Percentiles rank a stretch among this genome's conserved stretches.
Conservation (phyloP, 139 green algal genomes). For the Chlamydomonas asymmetrica region DNA sequence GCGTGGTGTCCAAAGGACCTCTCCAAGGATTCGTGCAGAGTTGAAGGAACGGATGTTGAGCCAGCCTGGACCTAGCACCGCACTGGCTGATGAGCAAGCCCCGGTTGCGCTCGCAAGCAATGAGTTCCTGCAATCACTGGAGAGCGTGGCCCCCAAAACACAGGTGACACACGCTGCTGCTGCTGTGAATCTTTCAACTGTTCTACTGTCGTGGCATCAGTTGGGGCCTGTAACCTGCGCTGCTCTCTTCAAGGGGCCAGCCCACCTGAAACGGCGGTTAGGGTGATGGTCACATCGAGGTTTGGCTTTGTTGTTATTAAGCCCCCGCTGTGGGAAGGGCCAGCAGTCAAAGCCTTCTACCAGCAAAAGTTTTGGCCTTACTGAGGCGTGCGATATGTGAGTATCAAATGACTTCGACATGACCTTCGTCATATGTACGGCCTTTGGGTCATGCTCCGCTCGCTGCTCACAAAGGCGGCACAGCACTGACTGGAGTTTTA, state of each 20-base stretch:
- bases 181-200: not conserved
- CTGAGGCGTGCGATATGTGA: too few species aligned
- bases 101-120: conserved; percentile 11
- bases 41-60: not conserved
- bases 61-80: not conserved
- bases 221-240: not conserved
- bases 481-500: too few species aligned
- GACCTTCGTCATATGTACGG: too few species aligned
- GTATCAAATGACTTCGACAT: too few species aligned
- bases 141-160: not conserved
- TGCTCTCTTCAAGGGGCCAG: not conserved
- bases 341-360: too few species aligned
- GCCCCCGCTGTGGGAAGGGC: too few species aligned
- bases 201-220: not conserved
- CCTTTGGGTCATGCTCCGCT: too few species aligned
- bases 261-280: not conserved
- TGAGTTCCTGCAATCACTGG: conserved; percentile 19
- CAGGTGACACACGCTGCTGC: not conserved
- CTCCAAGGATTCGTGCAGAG: not conserved
- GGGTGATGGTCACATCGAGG: too few species aligned
- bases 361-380: too few species aligned
- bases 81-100: not conserved
- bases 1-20: not conserved
- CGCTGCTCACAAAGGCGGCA: too few species aligned
- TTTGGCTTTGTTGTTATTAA: too few species aligned